Conservation (phyloP, 352 stramenopile genomes). For the Globisporangium radiosum region DNA sequence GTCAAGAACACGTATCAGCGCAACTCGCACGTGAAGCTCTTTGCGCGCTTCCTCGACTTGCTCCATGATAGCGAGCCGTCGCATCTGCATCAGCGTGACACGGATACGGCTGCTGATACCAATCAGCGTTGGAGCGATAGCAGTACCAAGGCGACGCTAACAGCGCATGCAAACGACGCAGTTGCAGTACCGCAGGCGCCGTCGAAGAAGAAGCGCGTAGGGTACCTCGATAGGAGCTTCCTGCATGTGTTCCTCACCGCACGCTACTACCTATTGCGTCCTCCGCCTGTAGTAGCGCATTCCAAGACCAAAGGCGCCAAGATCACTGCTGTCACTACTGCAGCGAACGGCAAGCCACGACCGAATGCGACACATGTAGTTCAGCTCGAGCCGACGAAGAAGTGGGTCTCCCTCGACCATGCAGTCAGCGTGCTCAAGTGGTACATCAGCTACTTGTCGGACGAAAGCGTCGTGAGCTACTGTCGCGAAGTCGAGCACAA, state of each 20-base stretch:
- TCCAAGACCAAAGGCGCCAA: slow-evolving; percentile 6
- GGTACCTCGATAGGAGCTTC: slow-evolving; percentile 52
- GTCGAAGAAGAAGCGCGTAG: slow-evolving; percentile 18
- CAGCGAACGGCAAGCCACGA: neutral
- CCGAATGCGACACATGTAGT: slow-evolving; percentile 26
- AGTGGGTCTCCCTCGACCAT: slow-evolving; percentile 64
- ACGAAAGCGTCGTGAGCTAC: slow-evolving; percentile 45
- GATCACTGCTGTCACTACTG: neutral
- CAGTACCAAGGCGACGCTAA: neutral
- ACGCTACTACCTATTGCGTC: slow-evolving; percentile 30
- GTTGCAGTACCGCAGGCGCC: neutral
- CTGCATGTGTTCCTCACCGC: slow-evolving; percentile 62
- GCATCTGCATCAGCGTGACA: too few relatives aligned
- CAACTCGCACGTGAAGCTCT: slow-evolving; percentile 52
- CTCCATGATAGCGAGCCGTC: slow-evolving; percentile 12
- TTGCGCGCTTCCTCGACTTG: slow-evolving; percentile 57
- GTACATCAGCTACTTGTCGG: slow-evolving; percentile 54
- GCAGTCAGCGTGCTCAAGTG: slow-evolving; percentile 49
- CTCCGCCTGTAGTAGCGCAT: slow-evolving; percentile 14
- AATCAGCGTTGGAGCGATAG: neutral
- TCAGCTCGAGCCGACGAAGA: slow-evolving; percentile 38
- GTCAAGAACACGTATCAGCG: slow-evolving; percentile 46
- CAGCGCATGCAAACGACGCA: neutral
- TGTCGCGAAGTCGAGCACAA: slow-evolving; percentile 71
- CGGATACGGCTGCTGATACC: neutral